Evolutionary conservation across 2,329 filamentous ascomycete species (phyloP), one percentile per base, ranked within the genome.

Genomic region (Neocatenulostroma microsporum): DNA sequence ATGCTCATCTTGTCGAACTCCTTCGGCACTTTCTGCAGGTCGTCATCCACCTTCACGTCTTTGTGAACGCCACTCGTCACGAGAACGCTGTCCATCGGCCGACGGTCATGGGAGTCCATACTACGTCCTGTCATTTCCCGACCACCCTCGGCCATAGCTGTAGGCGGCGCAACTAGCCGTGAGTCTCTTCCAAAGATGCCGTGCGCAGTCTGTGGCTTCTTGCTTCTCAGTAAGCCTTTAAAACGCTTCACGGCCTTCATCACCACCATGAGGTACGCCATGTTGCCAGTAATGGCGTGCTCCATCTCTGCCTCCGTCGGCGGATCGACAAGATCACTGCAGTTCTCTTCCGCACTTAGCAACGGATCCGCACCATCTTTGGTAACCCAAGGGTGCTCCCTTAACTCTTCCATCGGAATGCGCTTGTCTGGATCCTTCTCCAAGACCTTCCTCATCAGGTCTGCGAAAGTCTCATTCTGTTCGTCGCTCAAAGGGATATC

Each of bases 351-450:
- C 29, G 76, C 73, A 6, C 85, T 76, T 10, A 96, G 70, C 11
- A 98, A 67, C 42, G 77, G 77, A 59, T 96, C 89, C 6, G 67
- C 73, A 11, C 86, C 88, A 38, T 74, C 64, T 53, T 78, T 82
- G 5, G 89, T 96, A 11, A 98, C 86, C 91, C 91, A 98, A 0
- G 86, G 77, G 57, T 98, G 91, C 51, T 81, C 75, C 52, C 91
- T 74, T 31, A 96, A 63, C 49, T 87, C 78, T 3, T 72, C 63
- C 81, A 98, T 93, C 2, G 69, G 82, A 43, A 96, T 94, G 44
- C 91, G 74, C 54, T 82, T 85, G 18, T 73, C 66, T 0, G 87
- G 86, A 50, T 95, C 79, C 57, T 96, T 96, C 49, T 94, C 82
- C 37, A 98, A 62, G 12, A 96, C 66, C 44, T 65, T 74, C 5